Evolutionary conservation across 345 rosid genomes (phyloP).

Genomic region (Ricinus communis): DNA sequence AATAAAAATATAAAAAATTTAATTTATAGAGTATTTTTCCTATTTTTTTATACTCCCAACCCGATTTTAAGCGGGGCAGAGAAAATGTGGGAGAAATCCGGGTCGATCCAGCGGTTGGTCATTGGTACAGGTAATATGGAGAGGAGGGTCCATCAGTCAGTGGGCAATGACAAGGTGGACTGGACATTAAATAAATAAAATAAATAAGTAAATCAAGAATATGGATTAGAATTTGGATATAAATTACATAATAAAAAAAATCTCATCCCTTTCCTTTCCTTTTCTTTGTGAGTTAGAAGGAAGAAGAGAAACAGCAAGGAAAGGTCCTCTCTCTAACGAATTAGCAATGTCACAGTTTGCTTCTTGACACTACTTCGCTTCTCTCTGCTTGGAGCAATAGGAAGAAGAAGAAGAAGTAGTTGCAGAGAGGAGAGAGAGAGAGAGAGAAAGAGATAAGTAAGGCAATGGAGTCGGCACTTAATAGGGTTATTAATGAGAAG

Average conservation of each 20-base stretch:
- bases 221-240: neutral
- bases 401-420: slow-evolving; percentile 18
- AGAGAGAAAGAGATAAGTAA: neutral
- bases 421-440: neutral
- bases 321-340: neutral
- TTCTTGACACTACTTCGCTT: slow-evolving; percentile 15
- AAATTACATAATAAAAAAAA: neutral
- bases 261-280: neutral
- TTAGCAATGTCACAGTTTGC: slow-evolving; percentile 8
- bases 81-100: too few species aligned
- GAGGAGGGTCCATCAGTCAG: too few species aligned
- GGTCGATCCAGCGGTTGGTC: too few species aligned
- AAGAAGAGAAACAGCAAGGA: neutral
- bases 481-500: slow-evolving; percentile 31
- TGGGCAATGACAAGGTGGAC: too few species aligned
- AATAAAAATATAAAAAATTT: too few species aligned
- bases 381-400: slow-evolving; percentile 23
- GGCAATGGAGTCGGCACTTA: slow-evolving; percentile 16
- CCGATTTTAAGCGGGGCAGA: too few species aligned
- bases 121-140: too few species aligned
- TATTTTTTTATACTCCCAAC: too few species aligned
- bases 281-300: neutral
- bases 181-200: neutral
- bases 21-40: too few species aligned
- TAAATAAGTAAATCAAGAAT: neutral